Evolutionary conservation across 169 alveolate genomes (phyloP), one percentile per base, ranked within the genome.

Genomic region (Babesia divergens): DNA sequence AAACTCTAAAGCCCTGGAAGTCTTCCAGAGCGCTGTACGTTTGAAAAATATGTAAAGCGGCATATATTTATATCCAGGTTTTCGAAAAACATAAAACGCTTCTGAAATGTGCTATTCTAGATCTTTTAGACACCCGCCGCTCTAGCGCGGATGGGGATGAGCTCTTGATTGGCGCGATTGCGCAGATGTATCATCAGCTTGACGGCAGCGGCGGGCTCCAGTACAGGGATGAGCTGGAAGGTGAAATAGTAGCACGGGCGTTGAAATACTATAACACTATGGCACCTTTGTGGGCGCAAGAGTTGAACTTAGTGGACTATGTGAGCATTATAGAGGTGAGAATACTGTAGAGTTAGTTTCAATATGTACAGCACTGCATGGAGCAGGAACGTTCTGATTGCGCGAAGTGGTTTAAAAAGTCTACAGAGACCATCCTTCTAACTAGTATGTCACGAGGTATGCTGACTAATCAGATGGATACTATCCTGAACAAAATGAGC

Each of bases 311-410:
- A 40, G 16, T 43, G 46, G 88, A 80, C 46, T 80, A 69, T 58
- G 20, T 80, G n/a, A 40, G 58, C 46, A 80, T 80, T 0, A 62
- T 77, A 26, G 74, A 77, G 56, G 86, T 77, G 32, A 3, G 65
- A 2, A 7, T 37, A 13, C 46, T 14, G 1, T 18, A 6, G 2
- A 2, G 6, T 5, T 44, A 3, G 58, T 32, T 18, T 0, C 4
- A 14, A 38, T 4, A 11, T 24, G 13, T 28, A 13, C 37, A 74
- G 84, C 74, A 62, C 70, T 60, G 80, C 28, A 13, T 77, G 56
- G 67, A 58, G n/a, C 80, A 77, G 28, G 86, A 77, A 43, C 22
- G 44, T 7, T 16, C 28, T 6, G 49, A 55, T 35, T 55, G 74
- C 31, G 55, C 9, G 43, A 37, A 40, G 9, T 65, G 71, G 66